Evolutionary conservation across 169 alveolate species (phyloP).

Genomic region (Cryptosporidium felis): DNA sequence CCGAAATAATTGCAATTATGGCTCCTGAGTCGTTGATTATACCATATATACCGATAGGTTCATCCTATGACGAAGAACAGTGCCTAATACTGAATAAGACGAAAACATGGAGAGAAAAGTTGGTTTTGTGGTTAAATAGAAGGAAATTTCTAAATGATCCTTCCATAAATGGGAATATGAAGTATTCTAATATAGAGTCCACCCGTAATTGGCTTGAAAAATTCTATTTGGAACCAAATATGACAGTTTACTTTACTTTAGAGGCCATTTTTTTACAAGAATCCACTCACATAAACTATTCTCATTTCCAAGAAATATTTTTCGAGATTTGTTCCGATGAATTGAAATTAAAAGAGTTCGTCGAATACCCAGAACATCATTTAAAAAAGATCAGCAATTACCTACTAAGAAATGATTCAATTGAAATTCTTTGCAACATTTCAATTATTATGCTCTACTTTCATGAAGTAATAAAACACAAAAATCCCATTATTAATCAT

Average conservation of each 20-base stretch:
- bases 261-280: background rate
- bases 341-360: slow-evolving; percentile 10
- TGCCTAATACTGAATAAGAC: background rate
- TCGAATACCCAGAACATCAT: background rate
- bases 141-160: background rate
- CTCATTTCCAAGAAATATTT: slow-evolving; percentile 18
- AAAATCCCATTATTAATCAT: slow-evolving; percentile 3
- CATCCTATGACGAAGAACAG: background rate
- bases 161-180: no score
- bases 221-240: slow-evolving; percentile 49
- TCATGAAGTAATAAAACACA: slow-evolving; percentile 36
- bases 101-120: background rate
- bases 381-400: slow-evolving; percentile 5
- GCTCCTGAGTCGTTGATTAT: slow-evolving; percentile 28
- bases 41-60: slow-evolving; percentile 18
- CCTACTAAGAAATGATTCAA: background rate
- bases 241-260: slow-evolving; percentile 19
- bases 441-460: slow-evolving; percentile 13
- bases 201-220: slow-evolving; percentile 39
- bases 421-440: slow-evolving; percentile 49
- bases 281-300: background rate
- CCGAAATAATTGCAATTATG: slow-evolving; percentile 43
- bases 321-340: slow-evolving; percentile 14
- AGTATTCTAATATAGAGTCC: background rate
- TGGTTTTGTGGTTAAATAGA: background rate